Evolutionary conservation across 116 monocot species (phyloP).

Genomic region (Iris pallida): DNA sequence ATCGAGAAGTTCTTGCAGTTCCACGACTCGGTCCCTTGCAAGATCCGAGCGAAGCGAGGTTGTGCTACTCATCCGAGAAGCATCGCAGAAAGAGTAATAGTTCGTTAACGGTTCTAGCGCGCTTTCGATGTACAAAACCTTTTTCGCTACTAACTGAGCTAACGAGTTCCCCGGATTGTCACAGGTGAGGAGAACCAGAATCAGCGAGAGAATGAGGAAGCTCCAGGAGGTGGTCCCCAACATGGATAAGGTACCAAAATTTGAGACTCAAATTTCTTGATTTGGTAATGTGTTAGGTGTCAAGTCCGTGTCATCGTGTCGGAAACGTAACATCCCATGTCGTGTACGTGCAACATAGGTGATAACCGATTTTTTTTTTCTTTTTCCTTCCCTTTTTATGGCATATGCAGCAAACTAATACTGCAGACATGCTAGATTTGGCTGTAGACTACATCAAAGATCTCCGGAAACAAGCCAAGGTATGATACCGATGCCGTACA

Average conservation of each 20-base stretch:
- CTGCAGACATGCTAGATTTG: conserved; percentile 95
- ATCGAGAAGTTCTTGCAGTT: conserved; percentile 83
- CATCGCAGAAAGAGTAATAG: conserved; percentile 86
- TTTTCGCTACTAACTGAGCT: not conserved
- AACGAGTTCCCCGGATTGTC: not conserved
- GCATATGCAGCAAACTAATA: conserved; percentile 88
- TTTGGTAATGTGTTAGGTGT: not conserved
- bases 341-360: not conserved
- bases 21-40: conserved; percentile 94
- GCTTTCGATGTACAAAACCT: not conserved
- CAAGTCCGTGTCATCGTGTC: not conserved
- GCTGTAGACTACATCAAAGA: conserved; percentile 97
- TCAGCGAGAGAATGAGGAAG: conserved; percentile 14
- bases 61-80: conserved; percentile 97
- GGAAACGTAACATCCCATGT: not conserved
- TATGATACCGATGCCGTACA: conserved; percentile 25
- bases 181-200: conserved; percentile 16
- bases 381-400: too few relatives aligned
- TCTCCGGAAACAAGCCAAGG: conserved; percentile 86
- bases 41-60: conserved; percentile 86
- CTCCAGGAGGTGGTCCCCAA: conserved; percentile 13
- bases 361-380: not conserved
- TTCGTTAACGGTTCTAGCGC: not conserved
- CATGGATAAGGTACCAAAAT: conserved; percentile 9
- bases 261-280: not conserved